Conservation (phyloP, 129 eudicot genomes). For the Ambrosia artemisiifolia region DNA sequence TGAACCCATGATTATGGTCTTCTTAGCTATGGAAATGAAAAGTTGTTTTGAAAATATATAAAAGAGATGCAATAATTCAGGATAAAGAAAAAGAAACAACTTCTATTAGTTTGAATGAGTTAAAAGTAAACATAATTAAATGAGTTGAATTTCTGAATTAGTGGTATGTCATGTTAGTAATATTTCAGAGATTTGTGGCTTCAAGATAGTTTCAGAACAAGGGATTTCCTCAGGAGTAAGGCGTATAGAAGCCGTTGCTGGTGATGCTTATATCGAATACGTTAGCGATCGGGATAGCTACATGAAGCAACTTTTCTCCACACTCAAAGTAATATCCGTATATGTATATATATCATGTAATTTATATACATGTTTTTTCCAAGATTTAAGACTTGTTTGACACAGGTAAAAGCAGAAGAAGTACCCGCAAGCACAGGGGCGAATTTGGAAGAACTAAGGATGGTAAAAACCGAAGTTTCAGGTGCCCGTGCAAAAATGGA, state of each 20-base stretch:
- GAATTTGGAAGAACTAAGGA: constrained; percentile 72
- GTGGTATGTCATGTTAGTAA: constrained; percentile 86
- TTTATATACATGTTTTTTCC: not conserved
- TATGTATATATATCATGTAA: not conserved
- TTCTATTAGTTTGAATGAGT: no score
- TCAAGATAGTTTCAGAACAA: constrained; percentile 88
- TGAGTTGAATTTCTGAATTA: no score
- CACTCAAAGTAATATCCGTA: constrained; percentile 66
- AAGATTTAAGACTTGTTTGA: not conserved
- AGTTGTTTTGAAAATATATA: no score
- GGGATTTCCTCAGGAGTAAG: constrained; percentile 92
- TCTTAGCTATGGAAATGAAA: no score
- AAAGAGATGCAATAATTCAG: no score
- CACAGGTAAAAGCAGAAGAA: constrained; percentile 91
- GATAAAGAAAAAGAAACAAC: no score
- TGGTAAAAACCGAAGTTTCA: constrained; percentile 63
- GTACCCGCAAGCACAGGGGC: constrained; percentile 67
- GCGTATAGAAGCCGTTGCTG: constrained; percentile 99
- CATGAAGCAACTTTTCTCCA: constrained; percentile 92
- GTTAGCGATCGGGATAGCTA: constrained; percentile 71
- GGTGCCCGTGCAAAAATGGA: constrained; percentile 81
- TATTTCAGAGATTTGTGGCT: constrained; percentile 88
- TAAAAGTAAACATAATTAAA: no score
- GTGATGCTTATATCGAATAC: constrained; percentile 93
- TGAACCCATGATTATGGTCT: no score